A percentile compares a stretch with the other conserved stretches of the same genome.
phyloP scores from a whole-genome alignment of 2,329 filamentous ascomycete species.

The Chaetomiaceae sp. region DNA sequence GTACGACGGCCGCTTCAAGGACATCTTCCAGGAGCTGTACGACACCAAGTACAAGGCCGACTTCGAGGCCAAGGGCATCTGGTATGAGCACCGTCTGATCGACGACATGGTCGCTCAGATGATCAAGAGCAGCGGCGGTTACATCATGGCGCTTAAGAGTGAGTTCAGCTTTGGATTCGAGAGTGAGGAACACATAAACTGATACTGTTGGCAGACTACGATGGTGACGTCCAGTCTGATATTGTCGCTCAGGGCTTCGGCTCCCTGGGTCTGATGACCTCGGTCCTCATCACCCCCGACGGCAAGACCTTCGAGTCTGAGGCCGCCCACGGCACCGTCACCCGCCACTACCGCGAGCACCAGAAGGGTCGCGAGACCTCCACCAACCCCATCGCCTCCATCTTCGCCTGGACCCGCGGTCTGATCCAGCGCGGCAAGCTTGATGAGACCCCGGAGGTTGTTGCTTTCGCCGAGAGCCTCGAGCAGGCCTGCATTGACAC shows the following conservation, averaged over 20 bases:
- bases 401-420: slow-evolving; percentile 98
- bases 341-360: slow-evolving; percentile 96
- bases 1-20: slow-evolving; percentile 98
- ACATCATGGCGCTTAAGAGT: slow-evolving; percentile 98
- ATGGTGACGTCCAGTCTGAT: slow-evolving; percentile 97
- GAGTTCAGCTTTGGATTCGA: too few species aligned
- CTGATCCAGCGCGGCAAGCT: slow-evolving; percentile 89
- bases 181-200: too few species aligned
- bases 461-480: slow-evolving; percentile 84
- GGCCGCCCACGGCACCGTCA: slow-evolving; percentile 96
- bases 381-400: slow-evolving; percentile 97
- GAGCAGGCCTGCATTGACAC: slow-evolving; percentile 93
- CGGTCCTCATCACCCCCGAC: slow-evolving; percentile 91
- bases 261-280: slow-evolving; percentile 97
- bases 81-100: slow-evolving; percentile 99
- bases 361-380: slow-evolving; percentile 97
- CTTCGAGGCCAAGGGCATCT: slow-evolving; percentile 89
- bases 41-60: slow-evolving; percentile 79
- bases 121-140: slow-evolving; percentile 97
- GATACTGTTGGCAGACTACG: slow-evolving; percentile 68
- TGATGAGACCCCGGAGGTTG: slow-evolving; percentile 85
- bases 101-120: slow-evolving; percentile 99
- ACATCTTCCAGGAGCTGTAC: slow-evolving; percentile 98
- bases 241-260: slow-evolving; percentile 98
- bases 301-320: slow-evolving; percentile 97